These are phyloP conservation scores for Helicocarpus griseus DNA, from an alignment of 2,329 filamentous ascomycete species.

Conservation along the genomic window DNA sequence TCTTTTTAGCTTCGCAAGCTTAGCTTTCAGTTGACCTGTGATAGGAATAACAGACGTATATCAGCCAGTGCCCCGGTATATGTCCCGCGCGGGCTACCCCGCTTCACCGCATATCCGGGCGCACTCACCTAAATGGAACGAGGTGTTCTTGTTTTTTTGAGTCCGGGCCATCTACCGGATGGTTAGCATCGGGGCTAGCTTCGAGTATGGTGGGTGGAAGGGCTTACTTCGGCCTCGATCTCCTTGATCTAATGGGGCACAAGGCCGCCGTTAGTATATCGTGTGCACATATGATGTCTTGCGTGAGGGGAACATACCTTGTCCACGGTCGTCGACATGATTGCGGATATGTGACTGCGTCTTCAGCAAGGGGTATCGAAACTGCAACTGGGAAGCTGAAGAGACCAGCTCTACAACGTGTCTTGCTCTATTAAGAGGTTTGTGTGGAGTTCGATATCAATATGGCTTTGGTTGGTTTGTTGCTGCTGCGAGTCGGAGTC, in stretches of 20 bases:
- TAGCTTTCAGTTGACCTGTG: slow-evolving; percentile 80
- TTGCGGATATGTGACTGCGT: slow-evolving; percentile 4
- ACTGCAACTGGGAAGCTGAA: not conserved
- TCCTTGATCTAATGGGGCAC: slow-evolving; percentile 66
- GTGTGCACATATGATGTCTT: not conserved
- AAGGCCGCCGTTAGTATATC: slow-evolving; percentile 23
- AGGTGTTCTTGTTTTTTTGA: slow-evolving; percentile 95
- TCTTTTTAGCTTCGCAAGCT: slow-evolving; percentile 93
- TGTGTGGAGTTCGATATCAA: not conserved
- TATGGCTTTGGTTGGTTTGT: not conserved
- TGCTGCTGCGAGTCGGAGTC: not conserved
- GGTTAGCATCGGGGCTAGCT: slow-evolving; percentile 13
- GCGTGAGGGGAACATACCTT: slow-evolving; percentile 58
- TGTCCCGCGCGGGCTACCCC: not conserved
- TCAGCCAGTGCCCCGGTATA: slow-evolving; percentile 11
- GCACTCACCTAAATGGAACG: slow-evolving; percentile 67
- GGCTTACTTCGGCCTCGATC: slow-evolving; percentile 81
- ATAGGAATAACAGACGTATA: not conserved
- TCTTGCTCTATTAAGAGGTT: not conserved
- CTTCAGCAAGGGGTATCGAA: not conserved
- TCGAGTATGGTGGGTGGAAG: slow-evolving; percentile 2
- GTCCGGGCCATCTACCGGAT: slow-evolving; percentile 73
- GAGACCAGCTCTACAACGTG: not conserved
- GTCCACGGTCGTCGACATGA: slow-evolving; percentile 92
- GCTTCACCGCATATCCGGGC: slow-evolving; percentile 4